These are phyloP conservation scores for Fusarium bulbicola DNA, from an alignment of 2,329 filamentous ascomycete species.

Conservation along the genomic window DNA sequence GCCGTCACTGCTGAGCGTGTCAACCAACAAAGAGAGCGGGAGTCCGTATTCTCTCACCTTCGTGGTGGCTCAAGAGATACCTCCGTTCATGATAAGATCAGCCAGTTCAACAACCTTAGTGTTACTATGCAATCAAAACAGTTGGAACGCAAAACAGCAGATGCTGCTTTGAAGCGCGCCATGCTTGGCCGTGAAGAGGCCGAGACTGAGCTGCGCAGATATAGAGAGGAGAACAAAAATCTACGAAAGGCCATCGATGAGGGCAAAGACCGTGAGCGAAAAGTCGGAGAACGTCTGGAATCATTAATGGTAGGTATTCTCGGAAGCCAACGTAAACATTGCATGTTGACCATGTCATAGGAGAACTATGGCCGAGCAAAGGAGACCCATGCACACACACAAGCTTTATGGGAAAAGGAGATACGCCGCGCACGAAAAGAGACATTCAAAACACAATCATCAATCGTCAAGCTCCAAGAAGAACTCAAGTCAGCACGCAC, in stretches of 20 bases:
- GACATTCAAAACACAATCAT: conserved; percentile 77
- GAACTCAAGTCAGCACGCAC: conserved; percentile 72
- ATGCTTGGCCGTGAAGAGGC: conserved; percentile 76
- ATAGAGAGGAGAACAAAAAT: conserved; percentile 67
- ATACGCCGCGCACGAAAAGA: conserved; percentile 75
- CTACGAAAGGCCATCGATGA: conserved; percentile 71
- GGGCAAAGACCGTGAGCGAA: conserved; percentile 70
- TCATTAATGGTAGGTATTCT: conserved; percentile 69
- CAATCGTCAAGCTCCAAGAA: conserved; percentile 76
- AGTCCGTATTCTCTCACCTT: conserved; percentile 49
- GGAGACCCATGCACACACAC: conserved; percentile 73
- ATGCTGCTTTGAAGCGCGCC: conserved; percentile 72
- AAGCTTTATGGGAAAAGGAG: conserved; percentile 78
- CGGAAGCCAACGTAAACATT: neutral
- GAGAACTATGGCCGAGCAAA: conserved; percentile 76
- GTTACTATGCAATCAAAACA: conserved; percentile 69
- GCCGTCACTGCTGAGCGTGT: conserved; percentile 71
- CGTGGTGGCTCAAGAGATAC: conserved; percentile 61
- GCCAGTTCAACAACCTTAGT: conserved; percentile 76
- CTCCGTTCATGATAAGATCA: conserved; percentile 73
- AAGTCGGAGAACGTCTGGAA: conserved; percentile 73
- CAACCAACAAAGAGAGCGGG: conserved; percentile 58
- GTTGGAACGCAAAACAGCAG: conserved; percentile 70
- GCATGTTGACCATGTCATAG: conserved; percentile 52
- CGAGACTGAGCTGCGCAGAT: conserved; percentile 71